Conservation (phyloP, 352 stramenopile genomes). For the Phytopythium chamaehyphon region DNA sequence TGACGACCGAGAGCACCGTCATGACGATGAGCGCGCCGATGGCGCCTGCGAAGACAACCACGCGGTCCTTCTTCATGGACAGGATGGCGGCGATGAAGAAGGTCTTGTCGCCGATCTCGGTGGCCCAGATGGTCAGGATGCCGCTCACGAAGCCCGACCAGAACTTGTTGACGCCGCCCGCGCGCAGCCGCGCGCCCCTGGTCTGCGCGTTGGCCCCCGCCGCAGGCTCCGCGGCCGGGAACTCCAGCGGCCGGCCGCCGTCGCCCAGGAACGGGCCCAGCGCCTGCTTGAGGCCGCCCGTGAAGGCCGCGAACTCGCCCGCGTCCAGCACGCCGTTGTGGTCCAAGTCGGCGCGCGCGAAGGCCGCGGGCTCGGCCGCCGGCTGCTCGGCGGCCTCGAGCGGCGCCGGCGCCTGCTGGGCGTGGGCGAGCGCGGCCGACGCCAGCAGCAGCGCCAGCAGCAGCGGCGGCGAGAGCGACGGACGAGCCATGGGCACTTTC, state of each 20-base stretch:
- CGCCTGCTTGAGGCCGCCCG: constrained; percentile 40
- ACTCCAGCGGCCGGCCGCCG: constrained; percentile 7
- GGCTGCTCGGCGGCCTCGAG: constrained; percentile 13
- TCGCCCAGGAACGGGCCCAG: constrained; percentile 46
- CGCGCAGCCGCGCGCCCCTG: constrained; percentile 23
- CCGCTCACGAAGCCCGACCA: constrained; percentile 85
- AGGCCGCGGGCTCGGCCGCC: constrained; percentile 30
- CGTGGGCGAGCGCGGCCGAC: constrained; percentile 10
- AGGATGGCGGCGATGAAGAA: constrained; percentile 99
- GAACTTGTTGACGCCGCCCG: constrained; percentile 62
- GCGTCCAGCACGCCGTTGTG: constrained; percentile 67
- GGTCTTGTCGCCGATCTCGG: constrained; percentile 99
- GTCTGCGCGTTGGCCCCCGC: constrained; percentile 12
- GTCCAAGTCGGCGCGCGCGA: constrained; percentile 63
- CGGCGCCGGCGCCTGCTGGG: constrained; percentile 16
- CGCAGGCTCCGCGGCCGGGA: no score
- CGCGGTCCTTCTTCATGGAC: constrained; percentile 93
- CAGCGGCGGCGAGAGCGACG: constrained; percentile 12
- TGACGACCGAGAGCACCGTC: constrained; percentile 97
- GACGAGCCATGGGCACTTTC: background rate
- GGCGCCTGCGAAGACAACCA: constrained; percentile 95
- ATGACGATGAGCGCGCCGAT: constrained; percentile 96
- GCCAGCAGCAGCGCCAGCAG: constrained; percentile 14
- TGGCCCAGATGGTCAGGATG: constrained; percentile 97
- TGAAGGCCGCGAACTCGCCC: constrained; percentile 65